phyloP scores from a whole-genome alignment of 371 early-diverging fungal species.

The Capillidium heterosporum region DNA sequence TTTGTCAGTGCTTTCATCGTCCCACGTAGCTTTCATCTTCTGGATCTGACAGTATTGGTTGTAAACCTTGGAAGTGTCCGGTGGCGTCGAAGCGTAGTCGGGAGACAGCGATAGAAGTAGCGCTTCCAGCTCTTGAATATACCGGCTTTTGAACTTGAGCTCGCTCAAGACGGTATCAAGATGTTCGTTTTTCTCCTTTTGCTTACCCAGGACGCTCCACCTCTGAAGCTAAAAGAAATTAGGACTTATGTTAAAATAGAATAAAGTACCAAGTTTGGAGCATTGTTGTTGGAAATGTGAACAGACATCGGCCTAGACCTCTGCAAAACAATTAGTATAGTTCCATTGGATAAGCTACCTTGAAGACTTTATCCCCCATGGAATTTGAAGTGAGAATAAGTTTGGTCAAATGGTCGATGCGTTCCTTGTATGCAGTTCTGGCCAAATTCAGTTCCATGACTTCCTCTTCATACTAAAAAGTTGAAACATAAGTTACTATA shows the following conservation, averaged over 20 bases:
- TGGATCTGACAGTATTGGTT: not conserved
- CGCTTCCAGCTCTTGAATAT: slow-evolving; percentile 1
- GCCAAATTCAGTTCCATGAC: slow-evolving; percentile 46
- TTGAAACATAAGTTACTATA: not conserved
- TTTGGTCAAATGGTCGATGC: slow-evolving; percentile 63
- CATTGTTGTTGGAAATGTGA: slow-evolving; percentile 21
- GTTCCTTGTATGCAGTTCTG: slow-evolving; percentile 56
- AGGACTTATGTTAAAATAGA: not conserved
- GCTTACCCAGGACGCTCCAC: not conserved
- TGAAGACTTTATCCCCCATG: slow-evolving; percentile 18
- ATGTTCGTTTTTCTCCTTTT: not conserved
- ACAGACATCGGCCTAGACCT: slow-evolving; percentile 1
- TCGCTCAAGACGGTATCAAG: not conserved
- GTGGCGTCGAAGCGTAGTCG: not conserved
- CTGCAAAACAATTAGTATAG: not conserved
- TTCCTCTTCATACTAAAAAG: slow-evolving; percentile 50
- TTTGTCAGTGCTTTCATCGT: not conserved
- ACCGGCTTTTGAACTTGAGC: slow-evolving; percentile 1
- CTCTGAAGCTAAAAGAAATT: not conserved
- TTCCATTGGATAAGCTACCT: not conserved
- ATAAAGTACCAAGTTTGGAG: not conserved
- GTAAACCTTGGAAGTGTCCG: not conserved
- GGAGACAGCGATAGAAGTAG: not conserved
- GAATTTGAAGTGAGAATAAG: slow-evolving; percentile 57
- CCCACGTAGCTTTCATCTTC: not conserved